A percentile compares a stretch with the other conserved stretches of the same genome.
These are phyloP conservation scores for Aspergillus glaucus DNA, from an alignment of 2,329 filamentous ascomycete genomes.

Conservation along the genomic window DNA sequence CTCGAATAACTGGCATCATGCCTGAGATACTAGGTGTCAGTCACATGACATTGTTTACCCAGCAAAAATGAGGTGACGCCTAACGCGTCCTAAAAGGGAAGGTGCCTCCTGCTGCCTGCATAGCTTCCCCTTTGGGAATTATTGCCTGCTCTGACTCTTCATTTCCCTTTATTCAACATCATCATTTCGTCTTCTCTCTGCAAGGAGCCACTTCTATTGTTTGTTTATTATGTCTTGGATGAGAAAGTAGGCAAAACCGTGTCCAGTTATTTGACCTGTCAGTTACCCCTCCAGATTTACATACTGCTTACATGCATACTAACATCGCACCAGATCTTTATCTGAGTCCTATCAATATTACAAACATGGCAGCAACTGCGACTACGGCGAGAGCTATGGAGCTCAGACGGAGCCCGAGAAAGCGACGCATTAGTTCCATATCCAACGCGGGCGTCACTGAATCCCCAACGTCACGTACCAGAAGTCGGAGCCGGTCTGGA, in stretches of 20 bases:
- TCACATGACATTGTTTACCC: conserved; percentile 6
- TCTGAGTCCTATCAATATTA: neutral
- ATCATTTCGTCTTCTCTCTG: neutral
- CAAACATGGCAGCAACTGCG: neutral
- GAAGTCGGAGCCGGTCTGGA: neutral
- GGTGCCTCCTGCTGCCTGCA: conserved; percentile 1
- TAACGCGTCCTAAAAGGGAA: conserved; percentile 5
- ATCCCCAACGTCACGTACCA: neutral
- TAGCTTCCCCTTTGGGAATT: neutral
- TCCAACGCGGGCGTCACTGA: conserved; percentile 2
- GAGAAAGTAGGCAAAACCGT: neutral
- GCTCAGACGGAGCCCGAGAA: conserved; percentile 11
- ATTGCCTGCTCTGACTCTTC: neutral
- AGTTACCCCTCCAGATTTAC: neutral
- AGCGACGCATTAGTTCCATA: conserved; percentile 20
- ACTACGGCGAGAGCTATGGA: conserved; percentile 1
- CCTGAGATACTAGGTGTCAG: neutral
- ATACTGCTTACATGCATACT: neutral
- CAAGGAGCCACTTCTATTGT: neutral
- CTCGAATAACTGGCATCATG: too few relatives aligned
- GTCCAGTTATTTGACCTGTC: neutral
- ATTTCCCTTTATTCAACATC: too few relatives aligned
- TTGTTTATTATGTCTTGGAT: neutral
- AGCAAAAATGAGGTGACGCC: neutral
- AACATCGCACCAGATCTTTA: neutral